Evolutionary conservation across 805 yeast genomes (phyloP).

Genomic region (Tetrapisispora pingtungensis): DNA sequence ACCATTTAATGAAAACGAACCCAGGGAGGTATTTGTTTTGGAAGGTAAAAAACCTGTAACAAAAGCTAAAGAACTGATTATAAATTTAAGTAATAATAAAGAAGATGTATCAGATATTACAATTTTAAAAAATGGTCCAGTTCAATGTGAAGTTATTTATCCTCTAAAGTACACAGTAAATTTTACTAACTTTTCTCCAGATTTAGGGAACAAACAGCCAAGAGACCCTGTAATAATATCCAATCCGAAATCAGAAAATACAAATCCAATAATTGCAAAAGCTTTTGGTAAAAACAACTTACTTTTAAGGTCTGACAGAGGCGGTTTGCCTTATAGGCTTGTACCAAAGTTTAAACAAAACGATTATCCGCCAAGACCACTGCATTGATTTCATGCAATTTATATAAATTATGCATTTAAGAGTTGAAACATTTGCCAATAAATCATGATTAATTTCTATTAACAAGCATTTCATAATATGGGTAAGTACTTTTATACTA

Average conservation of each 20-base stretch:
- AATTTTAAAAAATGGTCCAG: slow-evolving; percentile 23
- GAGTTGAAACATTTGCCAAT: too few species aligned
- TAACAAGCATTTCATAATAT: too few species aligned
- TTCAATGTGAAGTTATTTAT: slow-evolving; percentile 17
- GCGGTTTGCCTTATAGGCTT: slow-evolving; percentile 28
- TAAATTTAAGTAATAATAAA: slow-evolving; percentile 6
- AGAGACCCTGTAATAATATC: slow-evolving; percentile 20
- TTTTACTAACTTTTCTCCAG: slow-evolving; percentile 20
- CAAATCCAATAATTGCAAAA: slow-evolving; percentile 20
- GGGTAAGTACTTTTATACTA: too few species aligned
- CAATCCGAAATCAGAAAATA: slow-evolving; percentile 3
- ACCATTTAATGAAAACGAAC: slow-evolving; percentile 29
- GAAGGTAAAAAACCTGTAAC: slow-evolving; percentile 9
- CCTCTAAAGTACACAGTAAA: slow-evolving; percentile 18
- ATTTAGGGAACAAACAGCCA: slow-evolving; percentile 17
- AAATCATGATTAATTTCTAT: too few species aligned
- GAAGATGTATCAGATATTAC: slow-evolving; percentile 21
- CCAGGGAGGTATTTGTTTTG: slow-evolving; percentile 20
- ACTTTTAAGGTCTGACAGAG: slow-evolving; percentile 26
- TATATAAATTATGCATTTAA: background rate
- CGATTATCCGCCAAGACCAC: slow-evolving; percentile 22
- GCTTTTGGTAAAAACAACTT: slow-evolving; percentile 29
- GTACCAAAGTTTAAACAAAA: slow-evolving; percentile 26
- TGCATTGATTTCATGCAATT: background rate
- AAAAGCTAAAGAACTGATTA: slow-evolving; percentile 14